phyloP scores from a whole-genome alignment of 306 rosid genomes.

The Pterocarpus macrocarpus region DNA sequence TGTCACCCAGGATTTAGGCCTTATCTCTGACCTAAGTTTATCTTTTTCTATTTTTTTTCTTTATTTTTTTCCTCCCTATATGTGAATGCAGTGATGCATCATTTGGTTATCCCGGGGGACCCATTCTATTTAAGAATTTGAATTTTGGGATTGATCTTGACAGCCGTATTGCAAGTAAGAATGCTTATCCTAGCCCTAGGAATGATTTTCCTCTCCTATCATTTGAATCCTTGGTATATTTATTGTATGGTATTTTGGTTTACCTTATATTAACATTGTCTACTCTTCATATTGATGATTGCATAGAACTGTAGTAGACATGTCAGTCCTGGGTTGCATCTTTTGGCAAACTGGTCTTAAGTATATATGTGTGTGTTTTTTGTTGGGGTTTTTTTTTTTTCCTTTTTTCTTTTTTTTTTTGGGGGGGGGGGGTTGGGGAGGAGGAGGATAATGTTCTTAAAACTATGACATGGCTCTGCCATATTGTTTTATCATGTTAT shows the following conservation, averaged over 20 bases:
- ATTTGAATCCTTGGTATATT: conserved; percentile 1
- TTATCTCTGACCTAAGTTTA: conserved; percentile 28
- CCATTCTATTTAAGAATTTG: conserved; percentile 85
- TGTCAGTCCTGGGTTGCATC: conserved; percentile 42
- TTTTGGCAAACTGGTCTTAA: conserved; percentile 33
- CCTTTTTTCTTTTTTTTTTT: too few species aligned
- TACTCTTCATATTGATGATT: conserved; percentile 16
- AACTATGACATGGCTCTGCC: conserved; percentile 25
- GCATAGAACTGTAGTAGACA: conserved; percentile 5
- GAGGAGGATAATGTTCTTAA: conserved; percentile 31
- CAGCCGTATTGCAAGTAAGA: conserved; percentile 98
- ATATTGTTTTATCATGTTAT: conserved; percentile 39
- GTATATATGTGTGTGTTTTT: neutral
- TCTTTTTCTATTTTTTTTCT: conserved; percentile 4
- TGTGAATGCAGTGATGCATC: conserved; percentile 89
- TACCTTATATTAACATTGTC: conserved; percentile 25
- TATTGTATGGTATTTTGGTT: neutral
- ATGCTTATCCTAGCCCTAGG: conserved; percentile 35
- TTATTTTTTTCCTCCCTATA: conserved; percentile 22
- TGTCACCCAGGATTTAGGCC: conserved; percentile 13
- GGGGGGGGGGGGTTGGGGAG: too few species aligned
- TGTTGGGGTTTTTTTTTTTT: too few species aligned
- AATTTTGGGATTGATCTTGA: conserved; percentile 98
- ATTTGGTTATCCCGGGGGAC: conserved; percentile 98
- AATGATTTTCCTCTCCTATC: conserved; percentile 8